Evolutionary conservation across 1,284 basidiomycete species (phyloP).

Genomic region (Leccinum pallidistipes): DNA sequence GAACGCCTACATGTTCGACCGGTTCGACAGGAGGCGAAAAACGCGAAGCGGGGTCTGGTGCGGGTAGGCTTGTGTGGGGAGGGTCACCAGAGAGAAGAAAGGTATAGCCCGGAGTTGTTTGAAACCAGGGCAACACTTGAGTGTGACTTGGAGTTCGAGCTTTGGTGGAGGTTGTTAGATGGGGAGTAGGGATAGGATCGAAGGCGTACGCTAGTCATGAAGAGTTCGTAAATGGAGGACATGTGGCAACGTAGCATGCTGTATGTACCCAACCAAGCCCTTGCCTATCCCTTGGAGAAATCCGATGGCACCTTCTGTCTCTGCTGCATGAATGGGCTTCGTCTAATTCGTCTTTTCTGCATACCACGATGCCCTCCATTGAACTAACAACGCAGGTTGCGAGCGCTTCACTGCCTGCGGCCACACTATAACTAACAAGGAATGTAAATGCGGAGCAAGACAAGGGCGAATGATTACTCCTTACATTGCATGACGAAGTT

Average conservation of each 20-base stretch:
- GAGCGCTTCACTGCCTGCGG: too few species aligned
- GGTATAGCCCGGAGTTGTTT: constrained; percentile 34
- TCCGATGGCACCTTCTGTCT: too few species aligned
- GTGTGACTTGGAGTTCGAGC: constrained; percentile 43
- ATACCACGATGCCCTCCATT: too few species aligned
- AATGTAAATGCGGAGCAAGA: too few species aligned
- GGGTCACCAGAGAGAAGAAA: constrained; percentile 38
- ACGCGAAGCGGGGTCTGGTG: neutral
- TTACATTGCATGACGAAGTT: too few species aligned
- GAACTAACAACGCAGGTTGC: too few species aligned
- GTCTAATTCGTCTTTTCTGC: too few species aligned
- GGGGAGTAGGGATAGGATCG: constrained; percentile 5
- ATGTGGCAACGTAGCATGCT: constrained; percentile 51
- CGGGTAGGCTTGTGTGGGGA: neutral
- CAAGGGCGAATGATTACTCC: too few species aligned
- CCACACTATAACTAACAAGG: too few species aligned
- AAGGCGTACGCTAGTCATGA: constrained; percentile 52
- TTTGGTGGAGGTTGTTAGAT: constrained; percentile 25
- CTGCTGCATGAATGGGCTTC: too few species aligned
- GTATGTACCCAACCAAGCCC: too few species aligned
- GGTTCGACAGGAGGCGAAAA: neutral
- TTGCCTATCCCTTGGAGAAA: too few species aligned
- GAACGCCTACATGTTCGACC: constrained; percentile 18
- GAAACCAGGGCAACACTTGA: constrained; percentile 41
- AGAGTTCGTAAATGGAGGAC: constrained; percentile 52